Conservation (phyloP, 306 rosid species). For the cucumber (Cucumis sativus) region Cucumber_9930_V3 NC_026655.2:2548501-2549000, state of each 20-base stretch:
- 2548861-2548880: not conserved
- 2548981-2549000: not conserved
- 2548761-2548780: not conserved
- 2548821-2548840: too few species aligned
- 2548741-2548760: not conserved
- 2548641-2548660: not conserved
- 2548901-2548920: not conserved
- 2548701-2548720: not conserved
- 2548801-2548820: not conserved
- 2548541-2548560: not conserved
- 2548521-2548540: not conserved
- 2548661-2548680: not conserved
- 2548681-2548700: not conserved
- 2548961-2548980: not conserved
- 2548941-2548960: not conserved
- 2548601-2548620: not conserved
- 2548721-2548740: not conserved
- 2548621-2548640: not conserved
- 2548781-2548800: not conserved
- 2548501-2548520: not conserved
- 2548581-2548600: not conserved
- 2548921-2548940: not conserved
- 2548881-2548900: not conserved
- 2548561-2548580: not conserved
- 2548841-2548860: not conserved